A percentile compares a stretch with the other conserved stretches of the same genome.
These are phyloP conservation scores for Aspergillus sergii DNA, from an alignment of 2,329 filamentous ascomycete genomes.

Conservation along the genomic window DNA sequence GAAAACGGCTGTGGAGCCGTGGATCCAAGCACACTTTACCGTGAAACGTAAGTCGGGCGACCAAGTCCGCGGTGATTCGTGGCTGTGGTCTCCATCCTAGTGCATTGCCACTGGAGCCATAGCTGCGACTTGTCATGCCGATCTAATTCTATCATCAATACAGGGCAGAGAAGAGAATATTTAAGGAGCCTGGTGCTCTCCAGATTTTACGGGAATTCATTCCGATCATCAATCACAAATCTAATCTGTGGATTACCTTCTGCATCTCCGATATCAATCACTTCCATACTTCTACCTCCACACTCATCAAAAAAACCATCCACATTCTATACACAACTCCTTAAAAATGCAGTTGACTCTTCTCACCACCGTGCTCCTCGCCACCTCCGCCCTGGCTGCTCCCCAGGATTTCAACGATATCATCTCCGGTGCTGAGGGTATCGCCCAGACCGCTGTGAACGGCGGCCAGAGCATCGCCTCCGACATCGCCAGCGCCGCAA, in stretches of 20 bases:
- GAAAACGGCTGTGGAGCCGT: background rate
- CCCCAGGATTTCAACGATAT: slow-evolving; percentile 22
- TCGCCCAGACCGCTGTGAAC: slow-evolving; percentile 13
- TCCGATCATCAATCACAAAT: background rate
- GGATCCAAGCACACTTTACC: background rate
- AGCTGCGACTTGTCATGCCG: background rate
- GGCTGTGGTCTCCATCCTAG: background rate
- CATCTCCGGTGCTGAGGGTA: slow-evolving; percentile 18
- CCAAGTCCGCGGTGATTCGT: background rate
- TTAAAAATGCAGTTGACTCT: slow-evolving; percentile 33
- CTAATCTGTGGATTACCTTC: background rate
- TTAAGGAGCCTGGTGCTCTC: background rate
- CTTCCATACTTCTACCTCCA: background rate
- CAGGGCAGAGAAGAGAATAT: background rate
- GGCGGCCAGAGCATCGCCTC: slow-evolving; percentile 21
- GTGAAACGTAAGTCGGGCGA: slow-evolving; percentile 1
- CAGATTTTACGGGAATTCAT: background rate
- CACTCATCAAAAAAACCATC: background rate
- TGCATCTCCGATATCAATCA: background rate
- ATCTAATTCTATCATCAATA: background rate
- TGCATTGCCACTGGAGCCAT: slow-evolving; percentile 5
- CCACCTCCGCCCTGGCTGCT: slow-evolving; percentile 26
- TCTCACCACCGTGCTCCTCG: slow-evolving; percentile 27
- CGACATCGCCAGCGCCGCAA: slow-evolving; percentile 18
- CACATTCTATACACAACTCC: background rate